phyloP scores from a whole-genome alignment of 139 green algal species.

The Chlorella sp. region DNA sequence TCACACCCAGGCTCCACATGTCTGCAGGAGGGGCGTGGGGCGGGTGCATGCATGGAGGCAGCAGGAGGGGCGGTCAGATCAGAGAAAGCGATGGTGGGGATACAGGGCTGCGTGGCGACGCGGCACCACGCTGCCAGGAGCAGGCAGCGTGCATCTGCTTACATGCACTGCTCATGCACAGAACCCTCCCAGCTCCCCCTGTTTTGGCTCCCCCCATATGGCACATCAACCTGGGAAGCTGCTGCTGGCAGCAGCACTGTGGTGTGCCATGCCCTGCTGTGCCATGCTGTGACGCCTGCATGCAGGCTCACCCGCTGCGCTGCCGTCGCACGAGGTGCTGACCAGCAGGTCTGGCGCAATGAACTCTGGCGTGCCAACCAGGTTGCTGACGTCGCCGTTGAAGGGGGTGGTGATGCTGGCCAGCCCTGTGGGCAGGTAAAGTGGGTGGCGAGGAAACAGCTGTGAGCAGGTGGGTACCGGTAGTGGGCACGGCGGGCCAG shows the following conservation, averaged over 20 bases:
- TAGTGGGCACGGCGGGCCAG: neutral
- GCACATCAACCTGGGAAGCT: too few species aligned
- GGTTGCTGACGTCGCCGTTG: neutral
- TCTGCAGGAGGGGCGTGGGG: slow-evolving; percentile 24
- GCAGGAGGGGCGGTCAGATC: neutral
- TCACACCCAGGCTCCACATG: slow-evolving; percentile 72
- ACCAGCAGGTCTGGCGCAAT: slow-evolving; percentile 68
- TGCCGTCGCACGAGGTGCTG: slow-evolving; percentile 47
- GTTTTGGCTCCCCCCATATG: too few species aligned
- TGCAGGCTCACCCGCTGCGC: neutral
- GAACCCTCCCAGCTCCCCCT: neutral
- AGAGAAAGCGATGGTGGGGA: too few species aligned
- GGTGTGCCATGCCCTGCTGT: too few species aligned
- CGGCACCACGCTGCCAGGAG: too few species aligned
- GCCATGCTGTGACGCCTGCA: neutral
- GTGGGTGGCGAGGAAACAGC: neutral
- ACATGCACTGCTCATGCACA: neutral
- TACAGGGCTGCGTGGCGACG: too few species aligned
- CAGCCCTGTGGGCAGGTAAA: slow-evolving; percentile 50
- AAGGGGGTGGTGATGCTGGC: slow-evolving; percentile 59
- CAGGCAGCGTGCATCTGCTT: too few species aligned
- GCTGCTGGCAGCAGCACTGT: too few species aligned
- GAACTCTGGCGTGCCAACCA: slow-evolving; percentile 64
- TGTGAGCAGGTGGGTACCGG: neutral
- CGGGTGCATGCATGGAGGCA: slow-evolving; percentile 24